These are phyloP conservation scores for Fusarium hainanense DNA, from an alignment of 2,329 filamentous ascomycete species.

Conservation along the genomic window DNA sequence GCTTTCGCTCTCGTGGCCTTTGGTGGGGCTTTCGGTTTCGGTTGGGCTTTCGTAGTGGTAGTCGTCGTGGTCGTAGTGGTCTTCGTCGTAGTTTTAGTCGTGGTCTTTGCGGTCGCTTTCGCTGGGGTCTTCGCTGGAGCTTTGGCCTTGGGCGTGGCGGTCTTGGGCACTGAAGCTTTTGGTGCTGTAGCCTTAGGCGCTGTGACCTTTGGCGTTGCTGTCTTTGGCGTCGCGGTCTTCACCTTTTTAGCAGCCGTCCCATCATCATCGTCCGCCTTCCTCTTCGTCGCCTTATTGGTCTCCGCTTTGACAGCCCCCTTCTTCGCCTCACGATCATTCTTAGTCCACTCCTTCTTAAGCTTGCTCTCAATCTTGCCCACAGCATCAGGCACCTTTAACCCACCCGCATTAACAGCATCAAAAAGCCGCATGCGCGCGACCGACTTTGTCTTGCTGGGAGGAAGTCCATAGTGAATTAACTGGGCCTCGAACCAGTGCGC, in stretches of 20 bases:
- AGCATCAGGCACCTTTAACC: slow-evolving; percentile 60
- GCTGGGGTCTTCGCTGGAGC: background rate
- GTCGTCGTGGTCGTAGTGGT: background rate
- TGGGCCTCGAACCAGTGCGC: slow-evolving; percentile 73
- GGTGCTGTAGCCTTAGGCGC: background rate
- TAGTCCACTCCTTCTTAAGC: slow-evolving; percentile 68
- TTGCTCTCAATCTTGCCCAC: slow-evolving; percentile 63
- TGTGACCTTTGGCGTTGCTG: background rate
- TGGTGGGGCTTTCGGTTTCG: background rate
- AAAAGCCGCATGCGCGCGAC: slow-evolving; percentile 68
- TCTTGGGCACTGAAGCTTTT: background rate
- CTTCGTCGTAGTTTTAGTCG: background rate
- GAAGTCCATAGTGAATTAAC: slow-evolving; percentile 70
- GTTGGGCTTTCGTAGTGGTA: background rate
- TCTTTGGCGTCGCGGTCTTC: background rate
- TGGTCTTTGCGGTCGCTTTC: slow-evolving; percentile 2
- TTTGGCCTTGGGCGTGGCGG: background rate
- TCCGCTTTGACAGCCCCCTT: slow-evolving; percentile 41
- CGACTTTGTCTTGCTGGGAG: slow-evolving; percentile 66
- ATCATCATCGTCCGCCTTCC: slow-evolving; percentile 37
- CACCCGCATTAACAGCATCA: slow-evolving; percentile 63
- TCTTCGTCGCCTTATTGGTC: slow-evolving; percentile 45
- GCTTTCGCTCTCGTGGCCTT: background rate
- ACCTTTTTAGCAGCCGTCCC: slow-evolving; percentile 19
- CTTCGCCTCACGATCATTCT: slow-evolving; percentile 62